phyloP scores from a whole-genome alignment of 169 alveolate species.

The Besnoitia besnoiti region DNA sequence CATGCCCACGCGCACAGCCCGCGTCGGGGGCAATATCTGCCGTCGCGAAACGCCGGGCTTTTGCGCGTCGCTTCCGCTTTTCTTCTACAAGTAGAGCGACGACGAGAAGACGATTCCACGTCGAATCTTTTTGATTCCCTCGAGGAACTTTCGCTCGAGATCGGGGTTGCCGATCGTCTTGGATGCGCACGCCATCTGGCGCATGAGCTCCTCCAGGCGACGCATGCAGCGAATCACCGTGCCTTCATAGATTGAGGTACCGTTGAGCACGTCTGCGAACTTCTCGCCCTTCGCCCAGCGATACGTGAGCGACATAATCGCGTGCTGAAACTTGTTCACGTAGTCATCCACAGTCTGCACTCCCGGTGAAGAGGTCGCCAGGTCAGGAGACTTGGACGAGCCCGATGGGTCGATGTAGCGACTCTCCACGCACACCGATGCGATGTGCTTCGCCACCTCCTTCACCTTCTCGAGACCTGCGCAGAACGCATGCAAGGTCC shows the following conservation, averaged over 20 bases:
- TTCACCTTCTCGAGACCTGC: conserved; percentile 55
- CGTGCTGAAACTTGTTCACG: not conserved
- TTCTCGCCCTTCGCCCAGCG: conserved; percentile 97
- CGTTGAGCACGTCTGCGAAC: conserved; percentile 92
- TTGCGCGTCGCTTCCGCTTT: too few species aligned
- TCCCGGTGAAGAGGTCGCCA: conserved; percentile 60
- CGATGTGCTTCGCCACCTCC: conserved; percentile 42
- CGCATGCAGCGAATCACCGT: conserved; percentile 92
- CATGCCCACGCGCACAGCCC: too few species aligned
- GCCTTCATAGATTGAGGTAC: conserved; percentile 97
- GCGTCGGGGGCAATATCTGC: too few species aligned
- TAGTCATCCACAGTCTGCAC: not conserved
- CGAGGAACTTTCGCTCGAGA: conserved; percentile 91
- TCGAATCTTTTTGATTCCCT: conserved; percentile 91
- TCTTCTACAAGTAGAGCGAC: conserved; percentile 86
- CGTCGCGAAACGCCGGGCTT: too few species aligned
- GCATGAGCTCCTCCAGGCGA: conserved; percentile 97
- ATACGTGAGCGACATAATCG: conserved; percentile 90
- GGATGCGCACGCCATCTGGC: conserved; percentile 96
- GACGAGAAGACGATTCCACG: conserved; percentile 99
- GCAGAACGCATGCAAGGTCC: not conserved
- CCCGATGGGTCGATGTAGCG: conserved; percentile 30
- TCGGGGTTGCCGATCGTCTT: conserved; percentile 95
- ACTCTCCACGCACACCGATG: conserved; percentile 43
- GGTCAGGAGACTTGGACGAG: conserved; percentile 17